phyloP scores from a whole-genome alignment of 2,329 filamentous ascomycete genomes.

The Sporothrix luriei region DNA sequence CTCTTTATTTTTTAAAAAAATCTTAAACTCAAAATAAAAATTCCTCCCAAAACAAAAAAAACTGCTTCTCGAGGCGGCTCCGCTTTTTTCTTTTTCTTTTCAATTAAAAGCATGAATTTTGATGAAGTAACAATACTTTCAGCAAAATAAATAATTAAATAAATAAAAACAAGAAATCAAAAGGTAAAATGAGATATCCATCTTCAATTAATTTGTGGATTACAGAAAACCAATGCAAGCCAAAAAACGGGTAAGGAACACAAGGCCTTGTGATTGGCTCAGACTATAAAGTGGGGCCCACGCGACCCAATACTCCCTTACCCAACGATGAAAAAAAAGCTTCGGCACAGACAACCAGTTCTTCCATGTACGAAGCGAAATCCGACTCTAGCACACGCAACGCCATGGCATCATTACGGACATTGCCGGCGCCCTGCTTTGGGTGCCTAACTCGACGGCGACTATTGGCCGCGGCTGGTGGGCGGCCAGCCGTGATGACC shows the following conservation, averaged over 20 bases:
- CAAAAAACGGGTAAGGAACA: background rate
- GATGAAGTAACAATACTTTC: no score
- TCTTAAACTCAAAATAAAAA: no score
- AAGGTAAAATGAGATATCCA: no score
- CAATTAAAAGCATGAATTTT: no score
- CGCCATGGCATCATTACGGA: slow-evolving; percentile 29
- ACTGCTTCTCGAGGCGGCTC: no score
- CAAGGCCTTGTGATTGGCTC: slow-evolving; percentile 22
- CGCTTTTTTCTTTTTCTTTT: no score
- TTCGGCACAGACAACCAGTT: slow-evolving; percentile 14
- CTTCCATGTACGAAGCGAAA: background rate
- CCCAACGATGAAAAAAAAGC: slow-evolving; percentile 21
- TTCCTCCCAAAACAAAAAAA: no score
- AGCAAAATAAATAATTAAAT: no score
- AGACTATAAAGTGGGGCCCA: background rate
- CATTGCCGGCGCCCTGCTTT: slow-evolving; percentile 34
- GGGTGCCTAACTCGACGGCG: slow-evolving; percentile 29
- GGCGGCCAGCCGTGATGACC: slow-evolving; percentile 25
- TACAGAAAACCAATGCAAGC: background rate
- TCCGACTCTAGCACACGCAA: background rate
- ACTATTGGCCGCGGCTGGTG: background rate
- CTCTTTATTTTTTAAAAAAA: no score
- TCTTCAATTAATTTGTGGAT: no score
- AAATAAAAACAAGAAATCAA: no score
- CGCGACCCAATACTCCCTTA: no score